Percentiles rank a stretch among this genome's conserved stretches.
Conservation (phyloP, 768 basidiomycete genomes). For the Pholiota molesta region DNA sequence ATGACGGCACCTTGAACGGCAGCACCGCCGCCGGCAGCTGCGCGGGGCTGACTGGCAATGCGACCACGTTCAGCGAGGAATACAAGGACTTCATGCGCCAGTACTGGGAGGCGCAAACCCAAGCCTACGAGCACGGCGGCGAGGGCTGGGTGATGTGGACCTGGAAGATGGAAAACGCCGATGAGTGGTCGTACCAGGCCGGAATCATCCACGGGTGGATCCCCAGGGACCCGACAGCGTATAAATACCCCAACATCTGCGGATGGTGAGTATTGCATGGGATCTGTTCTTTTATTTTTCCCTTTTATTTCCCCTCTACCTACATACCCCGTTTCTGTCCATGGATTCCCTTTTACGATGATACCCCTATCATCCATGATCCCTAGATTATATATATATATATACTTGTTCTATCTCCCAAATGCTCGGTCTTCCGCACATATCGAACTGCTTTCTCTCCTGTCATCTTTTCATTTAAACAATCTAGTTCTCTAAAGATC, state of each 20-base stretch:
- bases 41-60: constrained; percentile 66
- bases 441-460: no score
- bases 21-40: constrained; percentile 75
- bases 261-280: neutral
- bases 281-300: neutral
- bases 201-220: constrained; percentile 87
- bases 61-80: constrained; percentile 64
- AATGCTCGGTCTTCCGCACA: no score
- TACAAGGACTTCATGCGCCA: constrained; percentile 83
- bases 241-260: constrained; percentile 46
- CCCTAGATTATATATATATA: no score
- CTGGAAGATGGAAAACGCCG: constrained; percentile 82
- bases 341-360: no score
- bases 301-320: neutral
- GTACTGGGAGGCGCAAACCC: constrained; percentile 84
- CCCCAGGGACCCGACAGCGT: constrained; percentile 53
- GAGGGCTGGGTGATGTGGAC: constrained; percentile 82
- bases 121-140: constrained; percentile 63
- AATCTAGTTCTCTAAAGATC: no score
- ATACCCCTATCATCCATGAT: no score
- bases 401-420: no score
- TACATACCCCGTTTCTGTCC: no score
- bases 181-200: constrained; percentile 90
- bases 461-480: no score
- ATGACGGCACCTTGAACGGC: constrained; percentile 64